A percentile compares a stretch with the other conserved stretches of the same genome.
Conservation (phyloP, 139 green algal genomes). For the Picocystis salinarum region DNA sequence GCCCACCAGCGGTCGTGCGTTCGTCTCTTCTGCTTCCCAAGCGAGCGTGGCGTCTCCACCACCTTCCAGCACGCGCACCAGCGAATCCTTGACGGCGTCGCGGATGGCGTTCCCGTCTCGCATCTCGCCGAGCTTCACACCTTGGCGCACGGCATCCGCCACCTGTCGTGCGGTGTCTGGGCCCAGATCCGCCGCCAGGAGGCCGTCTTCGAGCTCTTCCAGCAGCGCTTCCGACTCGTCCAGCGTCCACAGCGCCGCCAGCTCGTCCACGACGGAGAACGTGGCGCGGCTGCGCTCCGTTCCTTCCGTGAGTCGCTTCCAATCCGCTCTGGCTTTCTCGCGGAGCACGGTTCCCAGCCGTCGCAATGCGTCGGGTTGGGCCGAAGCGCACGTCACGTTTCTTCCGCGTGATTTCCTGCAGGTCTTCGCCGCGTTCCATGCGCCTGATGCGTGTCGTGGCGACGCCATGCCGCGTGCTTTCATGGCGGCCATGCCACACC, state of each 20-base stretch:
- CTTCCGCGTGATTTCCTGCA: too few species aligned
- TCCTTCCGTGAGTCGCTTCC: too few species aligned
- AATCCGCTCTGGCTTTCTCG: too few species aligned
- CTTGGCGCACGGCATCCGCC: not conserved
- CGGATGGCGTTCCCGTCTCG: slow-evolving; percentile 50
- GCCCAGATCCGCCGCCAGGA: slow-evolving; percentile 70
- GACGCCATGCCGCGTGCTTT: too few species aligned
- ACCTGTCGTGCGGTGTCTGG: slow-evolving; percentile 57
- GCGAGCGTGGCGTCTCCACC: not conserved
- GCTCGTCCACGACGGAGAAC: slow-evolving; percentile 87
- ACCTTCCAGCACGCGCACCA: slow-evolving; percentile 10
- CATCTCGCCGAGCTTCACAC: not conserved
- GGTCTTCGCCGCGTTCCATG: too few species aligned
- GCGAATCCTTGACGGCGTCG: slow-evolving; percentile 19
- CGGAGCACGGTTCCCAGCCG: too few species aligned
- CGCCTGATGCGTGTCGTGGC: too few species aligned
- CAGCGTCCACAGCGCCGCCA: slow-evolving; percentile 78
- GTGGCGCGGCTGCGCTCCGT: too few species aligned
- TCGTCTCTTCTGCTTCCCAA: slow-evolving; percentile 7
- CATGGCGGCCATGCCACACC: too few species aligned
- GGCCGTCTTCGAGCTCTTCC: slow-evolving; percentile 78
- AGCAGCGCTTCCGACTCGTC: slow-evolving; percentile 73
- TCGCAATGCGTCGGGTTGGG: too few species aligned
- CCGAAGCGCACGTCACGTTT: too few species aligned
- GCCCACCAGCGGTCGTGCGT: slow-evolving; percentile 34